Conservation (phyloP, 805 yeast species). For the Wickerhamomyces alni region DNA sequence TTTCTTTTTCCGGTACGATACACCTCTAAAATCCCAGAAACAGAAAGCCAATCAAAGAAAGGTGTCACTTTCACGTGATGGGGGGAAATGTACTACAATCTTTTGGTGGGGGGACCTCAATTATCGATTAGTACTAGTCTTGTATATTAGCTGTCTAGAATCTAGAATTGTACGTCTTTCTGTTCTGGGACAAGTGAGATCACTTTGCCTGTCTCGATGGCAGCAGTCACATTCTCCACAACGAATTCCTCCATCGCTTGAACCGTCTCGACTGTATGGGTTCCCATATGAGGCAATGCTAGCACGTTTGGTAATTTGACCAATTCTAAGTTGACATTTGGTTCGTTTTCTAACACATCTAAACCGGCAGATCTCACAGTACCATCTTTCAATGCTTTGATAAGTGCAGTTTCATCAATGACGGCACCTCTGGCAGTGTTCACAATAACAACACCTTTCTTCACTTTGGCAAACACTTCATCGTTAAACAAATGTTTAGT, state of each 20-base stretch:
- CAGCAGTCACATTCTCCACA: conserved; percentile 58
- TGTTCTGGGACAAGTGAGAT: conserved; percentile 79
- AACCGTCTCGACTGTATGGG: conserved; percentile 70
- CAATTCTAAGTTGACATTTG: conserved; percentile 60
- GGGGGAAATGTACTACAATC: too few species aligned
- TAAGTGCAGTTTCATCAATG: conserved; percentile 57
- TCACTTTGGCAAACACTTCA: conserved; percentile 59
- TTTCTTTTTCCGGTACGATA: too few species aligned
- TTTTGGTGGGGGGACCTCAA: too few species aligned
- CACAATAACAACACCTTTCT: conserved; percentile 66
- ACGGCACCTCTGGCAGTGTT: conserved; percentile 91
- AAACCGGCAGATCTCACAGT: conserved; percentile 63
- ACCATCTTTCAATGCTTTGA: conserved; percentile 52
- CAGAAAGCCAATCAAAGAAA: too few species aligned
- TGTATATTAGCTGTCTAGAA: too few species aligned
- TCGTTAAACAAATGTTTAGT: conserved; percentile 68
- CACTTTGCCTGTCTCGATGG: conserved; percentile 61
- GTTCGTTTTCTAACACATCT: conserved; percentile 76
- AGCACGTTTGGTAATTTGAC: conserved; percentile 60
- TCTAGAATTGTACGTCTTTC: conserved; percentile 14
- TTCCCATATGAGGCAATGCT: conserved; percentile 86
- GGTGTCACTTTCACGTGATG: too few species aligned
- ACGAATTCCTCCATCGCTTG: conserved; percentile 76
- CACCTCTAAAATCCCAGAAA: too few species aligned
- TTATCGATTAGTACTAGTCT: too few species aligned